phyloP scores from a whole-genome alignment of 2,329 filamentous ascomycete genomes.

The Penicillium sp. region DNA sequence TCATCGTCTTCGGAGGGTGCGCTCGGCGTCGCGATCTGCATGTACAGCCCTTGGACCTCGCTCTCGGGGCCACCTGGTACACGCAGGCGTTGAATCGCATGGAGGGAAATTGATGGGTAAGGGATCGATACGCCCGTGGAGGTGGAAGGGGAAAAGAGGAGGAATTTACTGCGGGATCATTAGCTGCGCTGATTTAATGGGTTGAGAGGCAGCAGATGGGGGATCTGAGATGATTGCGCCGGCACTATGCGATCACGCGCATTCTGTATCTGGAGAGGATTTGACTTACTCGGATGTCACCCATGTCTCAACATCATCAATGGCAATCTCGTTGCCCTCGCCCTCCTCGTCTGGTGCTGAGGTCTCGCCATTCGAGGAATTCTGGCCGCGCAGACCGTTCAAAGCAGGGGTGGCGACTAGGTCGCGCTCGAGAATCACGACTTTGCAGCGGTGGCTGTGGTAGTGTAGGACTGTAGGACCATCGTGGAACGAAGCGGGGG shows the following conservation, averaged over 20 bases:
- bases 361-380: conserved; percentile 20
- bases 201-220: neutral
- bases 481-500: conserved; percentile 52
- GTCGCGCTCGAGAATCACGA: conserved; percentile 48
- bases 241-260: neutral
- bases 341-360: conserved; percentile 10
- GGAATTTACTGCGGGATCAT: conserved; percentile 43
- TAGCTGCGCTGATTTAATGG: neutral
- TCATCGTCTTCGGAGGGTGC: conserved; percentile 40
- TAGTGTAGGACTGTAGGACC: conserved; percentile 53
- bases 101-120: conserved; percentile 54
- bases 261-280: neutral
- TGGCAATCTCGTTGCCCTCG: conserved; percentile 38
- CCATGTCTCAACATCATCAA: conserved; percentile 50
- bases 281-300: conserved; percentile 52
- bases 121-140: conserved; percentile 49
- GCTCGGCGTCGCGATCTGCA: conserved; percentile 47
- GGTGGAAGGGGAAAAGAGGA: conserved; percentile 44
- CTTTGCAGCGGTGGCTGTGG: conserved; percentile 49
- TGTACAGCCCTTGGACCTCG: conserved; percentile 51
- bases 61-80: conserved; percentile 33
- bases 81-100: conserved; percentile 52
- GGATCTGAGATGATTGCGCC: neutral
- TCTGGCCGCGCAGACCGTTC: conserved; percentile 31
- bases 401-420: conserved; percentile 40